Base-by-base conservation (phyloP, 176 grass and related monocot genomes). In the Paspalum vaginatum region DNA sequence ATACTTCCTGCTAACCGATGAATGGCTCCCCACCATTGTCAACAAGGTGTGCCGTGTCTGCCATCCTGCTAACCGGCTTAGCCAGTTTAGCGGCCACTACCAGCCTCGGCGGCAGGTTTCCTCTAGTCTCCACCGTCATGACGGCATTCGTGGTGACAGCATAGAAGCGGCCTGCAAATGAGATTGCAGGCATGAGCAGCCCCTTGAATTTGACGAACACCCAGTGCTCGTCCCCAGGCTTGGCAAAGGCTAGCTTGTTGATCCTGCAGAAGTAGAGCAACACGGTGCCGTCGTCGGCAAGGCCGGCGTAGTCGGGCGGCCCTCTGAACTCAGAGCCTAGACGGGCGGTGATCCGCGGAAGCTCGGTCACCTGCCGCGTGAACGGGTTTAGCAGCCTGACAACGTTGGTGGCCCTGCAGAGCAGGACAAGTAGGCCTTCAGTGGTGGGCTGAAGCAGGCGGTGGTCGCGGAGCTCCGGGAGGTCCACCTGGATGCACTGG, bases 381-480 rank as follows among this genome's bases (percentile, higher is more conserved):
- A 75, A 53, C 38, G 52, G 72, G 72, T 58, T 75, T 20, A 75
- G 72, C 38, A 75, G 1, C 38, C 52, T 37, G 72, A 25, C 20
- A 10, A 0, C 6, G 9, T 10, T 3, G 14, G 14, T 20, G 45
- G 9, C 0, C 2, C 11, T 8, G n/a, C 50, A 0, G n/a, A 13
- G 27, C 20, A 53, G 15, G 13, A 63, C 0, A 46, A 73, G 52
- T 12, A 82, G 68, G 6, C 68, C 20, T 20, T 64, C 68, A 0
- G 9, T 0, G 0, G 56, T 43, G 18, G n/a, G 5, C 0, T 2
- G 22, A 2, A 64, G 38, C 14, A 46, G 3, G 0, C 15, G 1
- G 60, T 56, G 70, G 70, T 14, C 48, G 15, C 5, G 37, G 47
- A 83, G 20, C 59, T 83, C 80, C 1, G 58, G 60, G 8, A 83